Conservation (phyloP, 148 eudicot genomes). For the Chenopodium suecicum region DNA sequence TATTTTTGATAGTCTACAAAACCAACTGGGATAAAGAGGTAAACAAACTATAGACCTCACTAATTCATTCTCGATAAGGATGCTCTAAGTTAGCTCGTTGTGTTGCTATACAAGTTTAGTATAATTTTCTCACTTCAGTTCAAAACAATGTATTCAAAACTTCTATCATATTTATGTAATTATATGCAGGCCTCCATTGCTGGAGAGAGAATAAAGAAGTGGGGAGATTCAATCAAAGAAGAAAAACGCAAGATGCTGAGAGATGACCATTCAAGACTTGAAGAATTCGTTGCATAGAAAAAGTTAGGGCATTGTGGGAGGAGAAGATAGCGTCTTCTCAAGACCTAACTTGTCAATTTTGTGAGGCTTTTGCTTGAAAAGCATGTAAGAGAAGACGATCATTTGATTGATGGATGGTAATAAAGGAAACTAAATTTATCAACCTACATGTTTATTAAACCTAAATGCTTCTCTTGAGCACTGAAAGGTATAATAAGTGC, state of each 20-base stretch:
- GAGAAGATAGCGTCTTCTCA: neutral
- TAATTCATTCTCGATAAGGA: neutral
- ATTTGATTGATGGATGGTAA: too few relatives aligned
- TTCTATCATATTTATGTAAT: neutral
- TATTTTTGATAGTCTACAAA: conserved; percentile 33
- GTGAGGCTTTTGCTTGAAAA: too few relatives aligned
- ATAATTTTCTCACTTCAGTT: too few relatives aligned
- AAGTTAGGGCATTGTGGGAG: neutral
- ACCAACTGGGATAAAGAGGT: conserved; percentile 60
- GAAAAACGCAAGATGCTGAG: neutral
- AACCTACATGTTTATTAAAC: too few relatives aligned
- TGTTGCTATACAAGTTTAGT: too few relatives aligned
- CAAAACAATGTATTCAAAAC: too few relatives aligned
- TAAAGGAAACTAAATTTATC: too few relatives aligned
- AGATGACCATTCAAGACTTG: neutral
- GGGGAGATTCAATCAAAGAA: conserved; percentile 36
- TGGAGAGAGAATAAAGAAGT: conserved; percentile 42
- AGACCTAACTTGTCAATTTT: too few relatives aligned
- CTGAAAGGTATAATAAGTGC: too few relatives aligned
- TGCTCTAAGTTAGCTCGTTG: too few relatives aligned
- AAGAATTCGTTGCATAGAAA: neutral
- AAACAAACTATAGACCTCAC: neutral
- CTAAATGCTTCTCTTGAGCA: too few relatives aligned
- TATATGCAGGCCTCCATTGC: conserved; percentile 54
- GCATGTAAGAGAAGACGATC: too few relatives aligned